phyloP scores from a whole-genome alignment of 1,284 basidiomycete genomes.

The Trichosporon faecale region DNA sequence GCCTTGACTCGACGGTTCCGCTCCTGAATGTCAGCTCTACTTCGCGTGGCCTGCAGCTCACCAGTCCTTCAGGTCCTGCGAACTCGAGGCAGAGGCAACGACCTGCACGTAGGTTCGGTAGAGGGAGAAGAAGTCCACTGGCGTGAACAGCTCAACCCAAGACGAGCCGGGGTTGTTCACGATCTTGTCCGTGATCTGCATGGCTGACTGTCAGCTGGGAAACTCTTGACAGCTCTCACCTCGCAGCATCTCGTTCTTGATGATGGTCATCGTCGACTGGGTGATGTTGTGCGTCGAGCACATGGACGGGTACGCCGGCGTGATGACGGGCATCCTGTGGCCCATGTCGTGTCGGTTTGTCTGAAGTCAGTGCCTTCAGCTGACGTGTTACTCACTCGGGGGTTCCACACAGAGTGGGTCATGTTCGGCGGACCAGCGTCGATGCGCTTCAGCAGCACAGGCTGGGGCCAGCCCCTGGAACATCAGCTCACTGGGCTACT shows the following conservation, averaged over 20 bases:
- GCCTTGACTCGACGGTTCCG: slow-evolving; percentile 93
- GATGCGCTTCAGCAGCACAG: slow-evolving; percentile 92
- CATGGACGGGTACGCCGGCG: slow-evolving; percentile 99
- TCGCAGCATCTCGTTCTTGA: slow-evolving; percentile 93
- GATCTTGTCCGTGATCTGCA: slow-evolving; percentile 89
- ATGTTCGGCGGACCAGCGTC: slow-evolving; percentile 78
- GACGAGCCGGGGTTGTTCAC: slow-evolving; percentile 63
- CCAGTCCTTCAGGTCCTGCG: slow-evolving; percentile 93
- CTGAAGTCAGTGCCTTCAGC: slow-evolving; percentile 51
- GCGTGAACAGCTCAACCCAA: slow-evolving; percentile 89
- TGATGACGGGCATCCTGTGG: slow-evolving; percentile 99
- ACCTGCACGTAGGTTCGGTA: slow-evolving; percentile 99
- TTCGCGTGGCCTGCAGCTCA: slow-evolving; percentile 50
- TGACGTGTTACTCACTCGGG: slow-evolving; percentile 62
- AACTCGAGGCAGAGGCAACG: slow-evolving; percentile 79
- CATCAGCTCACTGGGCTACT: slow-evolving; percentile 20
- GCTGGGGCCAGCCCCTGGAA: slow-evolving; percentile 90
- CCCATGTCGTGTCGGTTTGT: slow-evolving; percentile 87
- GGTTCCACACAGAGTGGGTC: slow-evolving; percentile 96
- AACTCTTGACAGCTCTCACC: slow-evolving; percentile 56
- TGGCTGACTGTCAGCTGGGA: slow-evolving; percentile 57
- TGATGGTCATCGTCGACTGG: slow-evolving; percentile 90
- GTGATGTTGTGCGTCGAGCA: slow-evolving; percentile 98
- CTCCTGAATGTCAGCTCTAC: slow-evolving; percentile 57
- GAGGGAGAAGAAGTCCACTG: slow-evolving; percentile 95